Base-by-base conservation (phyloP, 192 early-diverging fungal genomes). In the Rhizophagus clarus region DNA sequence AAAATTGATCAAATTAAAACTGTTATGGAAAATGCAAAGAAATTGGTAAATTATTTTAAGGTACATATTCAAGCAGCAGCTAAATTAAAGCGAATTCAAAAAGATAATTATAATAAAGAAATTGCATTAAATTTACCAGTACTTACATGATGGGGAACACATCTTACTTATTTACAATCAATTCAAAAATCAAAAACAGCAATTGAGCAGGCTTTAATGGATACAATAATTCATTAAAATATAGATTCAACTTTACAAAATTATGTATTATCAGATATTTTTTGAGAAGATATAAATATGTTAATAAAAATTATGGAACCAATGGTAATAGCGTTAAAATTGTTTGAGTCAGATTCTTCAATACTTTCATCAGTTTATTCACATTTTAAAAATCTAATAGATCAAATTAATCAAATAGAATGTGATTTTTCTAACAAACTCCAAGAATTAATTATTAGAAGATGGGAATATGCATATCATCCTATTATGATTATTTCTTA, bases 321-420 rank as follows among this genome's bases (percentile, higher is more conserved):
- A 68, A 37, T 68, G 14, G 10, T 68, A 20, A 20, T 17, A 34
- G 9, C 10, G 1, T 37, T 68, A 17, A 68, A 68, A 9, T 60
- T 68, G 40, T 68, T 68, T 68, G 67, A 68, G 40, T 68, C 67
- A 37, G 67, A 68, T 68, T 22, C 1, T 6, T 17, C 67, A 8
- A 68, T 14, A 0, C 15, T 68, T 68, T 68, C 8, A 37, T 26
- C 28, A 6, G 17, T 37, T 68, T 68, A 68, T 14, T 37, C 17
- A 4, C 11, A 68, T 68, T 68, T 68, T 22, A 37, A 34, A 68
- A 40, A 68, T 40, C 0, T 68, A 15, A 34, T 37, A 5, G 14
- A 24, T 60, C 22, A 22, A 20, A 20, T 60, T 60, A 3, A 20
- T 60, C 22, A 20, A 40, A 34, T 68, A 28, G 1, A 0, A 1